Base-by-base conservation (phyloP, 306 rosid species). In the Cyclanthera cordifolia region DNA sequence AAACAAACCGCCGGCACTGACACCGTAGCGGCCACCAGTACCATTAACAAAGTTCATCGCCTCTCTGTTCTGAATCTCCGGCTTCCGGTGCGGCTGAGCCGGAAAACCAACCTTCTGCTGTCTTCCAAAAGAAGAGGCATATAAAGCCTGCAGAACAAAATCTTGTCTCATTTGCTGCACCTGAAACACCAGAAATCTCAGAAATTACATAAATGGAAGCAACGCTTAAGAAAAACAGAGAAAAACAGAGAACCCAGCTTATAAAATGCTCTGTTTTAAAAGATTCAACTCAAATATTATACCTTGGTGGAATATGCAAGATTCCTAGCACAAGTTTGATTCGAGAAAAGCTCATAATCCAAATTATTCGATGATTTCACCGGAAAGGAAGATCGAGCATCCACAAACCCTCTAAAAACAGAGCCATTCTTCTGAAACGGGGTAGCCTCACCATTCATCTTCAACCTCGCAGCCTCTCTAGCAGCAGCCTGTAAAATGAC, bases 401-500 rank as follows among this genome's bases (percentile, higher is more conserved):
- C 71, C 27, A 79, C 59, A 1, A 80, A 56, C 0, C 80, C 87
- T 32, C 78, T 74, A 63, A 60, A 76, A 4, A 71, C 79, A 17
- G 72, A 56, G 51, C 8, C 25, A 45, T 24, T 24, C 0, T 6
- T 41, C 12, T 65, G 27, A 50, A 2, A 56, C 45, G 61, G 76
- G 7, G 80, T 17, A 0, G 57, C 71, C 2, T 77, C 87, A 0
- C 16, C 67, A 1, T 71, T 72, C 54, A 82, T 72, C 72, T 88
- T 85, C 75, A 86, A 39, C 0, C 84, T 88, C 0, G 95, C 91
- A 0, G 90, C 95, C 0, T 84, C 90, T 0, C 85, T 90, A 0
- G 94, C 91, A 0, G 90, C 90, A 0, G 85, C 90, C 48, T 82
- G 84, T 1, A 91, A 69, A 12, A 81, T 81, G 4, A 79, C 85